Base-by-base conservation (phyloP, 2,329 filamentous ascomycete species). In the Fusarium concolor region DNA sequence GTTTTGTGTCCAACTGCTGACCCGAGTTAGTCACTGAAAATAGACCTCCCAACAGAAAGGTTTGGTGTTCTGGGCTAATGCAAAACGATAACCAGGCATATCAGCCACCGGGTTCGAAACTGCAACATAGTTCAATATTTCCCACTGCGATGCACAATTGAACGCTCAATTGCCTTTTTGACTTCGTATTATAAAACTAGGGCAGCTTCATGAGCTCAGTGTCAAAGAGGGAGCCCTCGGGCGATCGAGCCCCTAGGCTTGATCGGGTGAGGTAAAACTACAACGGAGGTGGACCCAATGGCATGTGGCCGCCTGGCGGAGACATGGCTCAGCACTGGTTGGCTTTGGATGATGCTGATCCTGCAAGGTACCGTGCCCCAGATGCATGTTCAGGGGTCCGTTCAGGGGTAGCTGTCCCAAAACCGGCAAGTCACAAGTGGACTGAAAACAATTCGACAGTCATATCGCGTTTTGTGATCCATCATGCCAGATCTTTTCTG, bases 261-360 rank as follows among this genome's bases (percentile, higher is more conserved):
- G 47, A 73, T 73, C 56, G 67, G 71, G 67, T 39, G 49, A 69
- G 52, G 66, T 68, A 69, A 74, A 71, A 74, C 68, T 52, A 37
- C 63, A 71, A 62, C 58, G 57, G 52, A 54, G 60, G 61, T 63
- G 64, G 68, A 59, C 37, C 60, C 42, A 55, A 57, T 68, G 68
- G 68, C 68, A 65, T 73, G 68, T 69, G 69, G 60, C 51, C 52
- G 41, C 39, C 43, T 46, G 46, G 65, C 60, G 70, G 66, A 62
- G 62, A 70, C 63, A 45, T 35, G 39, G 26, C 33, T 47, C 24
- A 26, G 43, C 33, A 42, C 39, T 74, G 69, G 56, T 71, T 73
- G 68, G 72, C 57, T 70, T 54, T 54, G 29, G 44, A 62, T 33
- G 38, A 57, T 56, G 67, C 58, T 72, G 71, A 74, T 69, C 62